Conservation (phyloP, 768 basidiomycete species). For the Mrakia blollopis region DNA sequence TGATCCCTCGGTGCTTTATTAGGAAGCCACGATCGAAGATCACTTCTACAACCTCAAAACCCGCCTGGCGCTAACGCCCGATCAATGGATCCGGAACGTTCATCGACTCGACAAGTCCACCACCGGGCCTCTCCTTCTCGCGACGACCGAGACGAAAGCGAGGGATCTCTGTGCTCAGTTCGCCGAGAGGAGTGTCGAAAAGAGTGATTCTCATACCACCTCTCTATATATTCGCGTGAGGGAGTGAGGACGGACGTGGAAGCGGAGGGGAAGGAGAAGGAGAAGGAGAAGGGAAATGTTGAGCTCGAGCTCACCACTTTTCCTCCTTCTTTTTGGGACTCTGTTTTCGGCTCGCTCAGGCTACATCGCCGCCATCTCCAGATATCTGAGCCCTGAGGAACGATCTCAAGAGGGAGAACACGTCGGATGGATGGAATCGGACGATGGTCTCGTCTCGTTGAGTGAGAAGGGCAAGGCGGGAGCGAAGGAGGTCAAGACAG, state of each 20-base stretch:
- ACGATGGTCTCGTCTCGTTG: constrained; percentile 13
- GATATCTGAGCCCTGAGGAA: constrained; percentile 7
- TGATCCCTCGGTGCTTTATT: too few relatives aligned
- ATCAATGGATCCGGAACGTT: constrained; percentile 13
- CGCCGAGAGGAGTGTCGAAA: not conserved
- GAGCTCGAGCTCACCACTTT: not conserved
- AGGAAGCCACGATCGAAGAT: constrained; percentile 23
- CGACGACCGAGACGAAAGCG: constrained; percentile 7
- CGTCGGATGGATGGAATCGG: constrained; percentile 11
- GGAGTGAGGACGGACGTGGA: not conserved
- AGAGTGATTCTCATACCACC: constrained; percentile 9
- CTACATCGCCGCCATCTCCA: constrained; percentile 22
- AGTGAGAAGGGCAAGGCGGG: not conserved
- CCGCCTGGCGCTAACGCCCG: not conserved
- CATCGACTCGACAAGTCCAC: constrained; percentile 31
- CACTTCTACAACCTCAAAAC: constrained; percentile 22
- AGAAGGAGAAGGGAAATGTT: not conserved
- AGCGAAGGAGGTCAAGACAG: constrained; percentile 5
- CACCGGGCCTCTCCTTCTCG: constrained; percentile 20
- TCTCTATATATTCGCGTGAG: not conserved
- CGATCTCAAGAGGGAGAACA: not conserved
- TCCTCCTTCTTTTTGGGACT: not conserved
- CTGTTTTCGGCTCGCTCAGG: not conserved
- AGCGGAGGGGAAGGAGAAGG: not conserved
- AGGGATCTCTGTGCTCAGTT: constrained; percentile 21